phyloP scores from a whole-genome alignment of 2,329 filamentous ascomycete genomes.

The Paecilomyces sp. region DNA sequence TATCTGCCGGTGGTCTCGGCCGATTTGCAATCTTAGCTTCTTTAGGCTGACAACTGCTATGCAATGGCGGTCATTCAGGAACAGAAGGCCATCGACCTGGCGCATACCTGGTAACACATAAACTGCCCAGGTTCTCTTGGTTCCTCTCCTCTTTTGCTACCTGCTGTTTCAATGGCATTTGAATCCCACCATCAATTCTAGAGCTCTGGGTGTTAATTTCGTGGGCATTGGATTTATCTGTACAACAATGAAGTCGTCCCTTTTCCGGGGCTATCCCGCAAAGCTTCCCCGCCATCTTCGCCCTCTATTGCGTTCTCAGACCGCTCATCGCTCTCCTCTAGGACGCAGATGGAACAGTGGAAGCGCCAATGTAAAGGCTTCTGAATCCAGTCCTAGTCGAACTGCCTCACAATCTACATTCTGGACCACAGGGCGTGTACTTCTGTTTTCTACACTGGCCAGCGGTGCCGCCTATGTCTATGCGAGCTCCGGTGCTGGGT shows the following conservation, averaged over 20 bases:
- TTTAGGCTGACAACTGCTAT: background rate
- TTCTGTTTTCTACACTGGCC: conserved; percentile 44
- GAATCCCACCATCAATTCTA: background rate
- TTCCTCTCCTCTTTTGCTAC: background rate
- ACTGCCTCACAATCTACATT: conserved; percentile 18
- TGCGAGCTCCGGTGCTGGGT: conserved; percentile 34
- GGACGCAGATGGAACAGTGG: conserved; percentile 6
- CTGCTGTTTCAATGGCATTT: background rate
- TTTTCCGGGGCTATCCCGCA: conserved; percentile 19
- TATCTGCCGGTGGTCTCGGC: background rate
- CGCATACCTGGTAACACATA: background rate
- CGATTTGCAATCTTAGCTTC: background rate
- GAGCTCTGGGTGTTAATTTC: background rate
- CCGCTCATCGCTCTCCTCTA: background rate
- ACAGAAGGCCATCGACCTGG: background rate
- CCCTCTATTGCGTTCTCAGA: conserved; percentile 8
- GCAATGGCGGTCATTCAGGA: background rate
- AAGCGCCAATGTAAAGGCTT: background rate
- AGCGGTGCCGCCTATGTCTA: conserved; percentile 47
- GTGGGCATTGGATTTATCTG: background rate
- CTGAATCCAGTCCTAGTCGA: conserved; percentile 1
- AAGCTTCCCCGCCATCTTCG: conserved; percentile 15
- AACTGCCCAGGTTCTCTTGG: background rate
- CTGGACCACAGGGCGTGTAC: conserved; percentile 40
- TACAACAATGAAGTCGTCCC: conserved; percentile 16